Evolutionary conservation across 1,284 basidiomycete species (phyloP).

Genomic region (Rugosomyces carneus): DNA sequence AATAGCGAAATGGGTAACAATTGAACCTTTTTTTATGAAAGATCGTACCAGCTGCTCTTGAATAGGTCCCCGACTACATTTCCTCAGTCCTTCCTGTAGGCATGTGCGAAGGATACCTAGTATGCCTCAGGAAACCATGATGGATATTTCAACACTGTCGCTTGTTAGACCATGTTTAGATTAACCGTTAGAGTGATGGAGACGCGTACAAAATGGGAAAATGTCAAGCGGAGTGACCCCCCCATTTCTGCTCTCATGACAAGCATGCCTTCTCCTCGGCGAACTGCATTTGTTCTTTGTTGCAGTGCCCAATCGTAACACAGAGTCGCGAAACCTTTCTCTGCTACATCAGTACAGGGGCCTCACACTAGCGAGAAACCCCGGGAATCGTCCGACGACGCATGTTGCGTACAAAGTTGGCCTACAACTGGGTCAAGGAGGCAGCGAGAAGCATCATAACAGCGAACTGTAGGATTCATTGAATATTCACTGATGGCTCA

Average conservation of each 20-base stretch:
- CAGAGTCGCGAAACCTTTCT: too few species aligned
- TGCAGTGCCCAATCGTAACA: too few species aligned
- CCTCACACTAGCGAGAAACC: too few species aligned
- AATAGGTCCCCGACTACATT: slow-evolving; percentile 8
- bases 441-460: too few species aligned
- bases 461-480: too few species aligned
- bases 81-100: slow-evolving; percentile 8
- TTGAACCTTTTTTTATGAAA: too few species aligned
- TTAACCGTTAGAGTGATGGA: slow-evolving; percentile 6
- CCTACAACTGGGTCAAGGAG: neutral
- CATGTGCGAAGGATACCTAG: slow-evolving; percentile 18
- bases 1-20: too few species aligned
- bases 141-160: slow-evolving; percentile 19
- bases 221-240: too few species aligned
- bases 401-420: neutral
- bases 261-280: neutral
- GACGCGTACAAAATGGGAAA: slow-evolving; percentile 6
- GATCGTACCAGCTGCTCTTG: slow-evolving; percentile 16
- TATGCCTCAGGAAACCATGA: slow-evolving; percentile 23
- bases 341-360: too few species aligned
- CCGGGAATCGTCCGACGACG: too few species aligned
- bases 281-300: neutral
- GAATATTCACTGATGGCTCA: too few species aligned
- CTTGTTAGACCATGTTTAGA: neutral
- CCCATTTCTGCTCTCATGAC: too few species aligned